A percentile compares a stretch with the other conserved stretches of the same genome.
These are phyloP conservation scores for Geotrichum phurueaensis DNA, from an alignment of 1,139 yeast genomes.

Conservation along the genomic window DNA sequence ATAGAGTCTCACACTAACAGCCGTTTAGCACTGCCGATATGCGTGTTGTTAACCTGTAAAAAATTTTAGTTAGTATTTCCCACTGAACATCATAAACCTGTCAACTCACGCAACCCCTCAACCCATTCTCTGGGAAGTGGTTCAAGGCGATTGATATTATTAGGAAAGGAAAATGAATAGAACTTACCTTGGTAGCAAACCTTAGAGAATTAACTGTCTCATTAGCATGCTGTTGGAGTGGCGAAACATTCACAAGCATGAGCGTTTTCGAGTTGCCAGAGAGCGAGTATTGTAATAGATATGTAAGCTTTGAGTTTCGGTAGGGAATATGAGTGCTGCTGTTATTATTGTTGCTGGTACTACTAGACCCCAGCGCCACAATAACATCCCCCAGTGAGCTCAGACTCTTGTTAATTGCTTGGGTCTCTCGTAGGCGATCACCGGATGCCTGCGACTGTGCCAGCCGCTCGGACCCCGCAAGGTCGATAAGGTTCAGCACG, in stretches of 20 bases:
- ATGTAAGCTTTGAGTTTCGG: constrained; percentile 62
- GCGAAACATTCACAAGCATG: constrained; percentile 89
- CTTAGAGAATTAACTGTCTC: constrained; percentile 82
- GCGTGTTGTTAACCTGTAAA: constrained; percentile 30
- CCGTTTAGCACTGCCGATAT: constrained; percentile 26
- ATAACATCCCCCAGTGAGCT: constrained; percentile 91
- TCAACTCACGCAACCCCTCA: too few relatives aligned
- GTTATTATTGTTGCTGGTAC: constrained; percentile 11
- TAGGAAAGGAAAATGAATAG: neutral
- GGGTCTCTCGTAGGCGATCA: constrained; percentile 78
- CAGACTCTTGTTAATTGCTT: constrained; percentile 80
- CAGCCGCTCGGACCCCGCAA: constrained; percentile 90
- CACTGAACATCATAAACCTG: neutral
- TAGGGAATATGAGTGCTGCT: constrained; percentile 46
- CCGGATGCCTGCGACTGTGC: constrained; percentile 63
- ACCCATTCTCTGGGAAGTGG: too few relatives aligned
- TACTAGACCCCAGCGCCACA: constrained; percentile 47
- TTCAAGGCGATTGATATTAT: neutral
- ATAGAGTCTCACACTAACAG: neutral
- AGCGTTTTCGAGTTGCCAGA: constrained; percentile 84
- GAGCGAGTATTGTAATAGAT: constrained; percentile 73
- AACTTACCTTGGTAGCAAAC: constrained; percentile 67
- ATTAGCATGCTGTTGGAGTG: constrained; percentile 52
- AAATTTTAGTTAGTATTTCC: neutral
- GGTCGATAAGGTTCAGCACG: constrained; percentile 65